Conservation (phyloP, 108 stramenopile species). For the Hondaea fermentalgiana region DNA sequence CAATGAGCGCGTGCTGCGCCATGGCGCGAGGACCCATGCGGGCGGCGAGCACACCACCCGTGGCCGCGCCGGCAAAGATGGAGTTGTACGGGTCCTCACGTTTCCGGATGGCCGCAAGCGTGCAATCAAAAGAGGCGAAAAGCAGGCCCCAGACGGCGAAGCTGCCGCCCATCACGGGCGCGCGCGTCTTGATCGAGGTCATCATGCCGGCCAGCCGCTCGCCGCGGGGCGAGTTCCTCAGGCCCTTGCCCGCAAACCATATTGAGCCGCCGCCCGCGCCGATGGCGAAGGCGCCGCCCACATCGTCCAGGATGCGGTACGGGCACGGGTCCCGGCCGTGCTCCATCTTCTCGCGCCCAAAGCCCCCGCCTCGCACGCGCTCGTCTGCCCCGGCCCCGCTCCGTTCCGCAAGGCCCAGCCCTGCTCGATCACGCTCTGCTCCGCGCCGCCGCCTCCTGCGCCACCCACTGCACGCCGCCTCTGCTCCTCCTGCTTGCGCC, state of each 20-base stretch:
- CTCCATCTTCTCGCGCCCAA: conserved; percentile 1
- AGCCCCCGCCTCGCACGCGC: no score
- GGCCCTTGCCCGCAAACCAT: neutral
- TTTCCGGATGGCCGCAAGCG: conserved; percentile 75
- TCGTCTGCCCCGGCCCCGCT: no score
- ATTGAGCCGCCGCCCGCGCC: conserved; percentile 55
- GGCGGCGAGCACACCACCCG: conserved; percentile 21
- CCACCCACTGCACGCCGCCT: neutral
- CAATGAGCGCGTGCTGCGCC: conserved; percentile 79
- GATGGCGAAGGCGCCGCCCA: conserved; percentile 89
- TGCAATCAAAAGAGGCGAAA: conserved; percentile 93
- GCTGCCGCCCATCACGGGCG: conserved; percentile 76
- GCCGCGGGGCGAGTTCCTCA: neutral
- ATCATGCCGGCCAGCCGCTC: conserved; percentile 1
- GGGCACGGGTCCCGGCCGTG: conserved; percentile 88
- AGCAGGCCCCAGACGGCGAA: conserved; percentile 80
- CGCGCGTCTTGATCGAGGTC: conserved; percentile 70
- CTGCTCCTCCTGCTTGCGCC: neutral
- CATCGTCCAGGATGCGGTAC: conserved; percentile 90
- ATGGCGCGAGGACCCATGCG: conserved; percentile 86
- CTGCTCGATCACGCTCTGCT: neutral
- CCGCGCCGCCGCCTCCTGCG: neutral
- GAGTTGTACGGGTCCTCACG: conserved; percentile 99
- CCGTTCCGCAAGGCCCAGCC: neutral
- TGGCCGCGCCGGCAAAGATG: conserved; percentile 59